Evolutionary conservation across 495 filamentous ascomycete species (phyloP), one percentile per base, ranked within the genome.

Genomic region (Podospora comata): DNA sequence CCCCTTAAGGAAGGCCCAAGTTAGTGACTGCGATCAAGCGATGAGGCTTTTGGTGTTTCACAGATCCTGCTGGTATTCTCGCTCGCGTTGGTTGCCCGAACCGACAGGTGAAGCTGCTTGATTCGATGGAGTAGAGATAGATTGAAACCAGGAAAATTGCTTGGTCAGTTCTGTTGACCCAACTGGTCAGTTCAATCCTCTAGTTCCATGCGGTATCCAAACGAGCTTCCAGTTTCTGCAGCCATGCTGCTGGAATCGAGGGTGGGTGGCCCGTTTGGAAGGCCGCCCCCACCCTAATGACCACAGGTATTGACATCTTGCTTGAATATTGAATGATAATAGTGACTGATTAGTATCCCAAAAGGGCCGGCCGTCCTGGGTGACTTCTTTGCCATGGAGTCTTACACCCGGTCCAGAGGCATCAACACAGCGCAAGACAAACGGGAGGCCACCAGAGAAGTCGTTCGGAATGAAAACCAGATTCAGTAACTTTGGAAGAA

Each of bases 61-160:
- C 19, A 64, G 56, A 61, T 69, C 26, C 23, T 26, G 55, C 55
- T 58, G n/a, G 18, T 48, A 11, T 23, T 59, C 19, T 20, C 19
- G 23, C 26, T 19, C 60, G 23, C 13, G 23, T 26, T 62, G 60
- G 0, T 62, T 62, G 4, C 60, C 30, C 27, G 60, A 60, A 58
- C 55, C 55, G 55, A 58, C 23, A 19, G 39, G 39, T 48, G 39
- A 48, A 48, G 39, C 39, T 48, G 39, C 15, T 48, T 48, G 39
- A 48, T 48, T 13, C 39, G 39, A 48, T 16, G 6, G 39, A 48
- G 5, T 0, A 48, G 39, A 2, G 39, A 16, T 3, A 48, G 2
- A 48, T 48, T 3, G 39, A 13, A 3, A 11, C 5, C 2, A 11
- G 39, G 2, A 11, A 48, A 3, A 16, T 11, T 48, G 13, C 39